Conservation (phyloP, 164 flowering plant species). For the Nelumbo lutea region DNA sequence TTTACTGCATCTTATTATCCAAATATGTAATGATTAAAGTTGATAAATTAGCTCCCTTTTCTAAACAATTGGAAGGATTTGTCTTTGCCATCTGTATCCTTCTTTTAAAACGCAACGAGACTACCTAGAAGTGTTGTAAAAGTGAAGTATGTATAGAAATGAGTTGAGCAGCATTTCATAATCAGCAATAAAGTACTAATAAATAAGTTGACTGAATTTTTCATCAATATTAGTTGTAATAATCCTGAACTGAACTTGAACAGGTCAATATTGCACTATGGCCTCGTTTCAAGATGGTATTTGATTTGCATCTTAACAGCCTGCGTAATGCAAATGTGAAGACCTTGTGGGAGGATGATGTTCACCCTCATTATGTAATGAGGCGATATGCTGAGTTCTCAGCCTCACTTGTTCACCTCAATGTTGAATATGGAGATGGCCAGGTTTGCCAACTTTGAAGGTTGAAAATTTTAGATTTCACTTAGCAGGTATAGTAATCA, state of each 20-base stretch:
- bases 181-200: no score
- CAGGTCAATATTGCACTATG: constrained; percentile 91
- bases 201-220: no score
- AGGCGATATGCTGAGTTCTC: constrained; percentile 99
- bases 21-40: no score
- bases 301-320: constrained; percentile 95
- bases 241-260: constrained; percentile 14
- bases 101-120: not conserved
- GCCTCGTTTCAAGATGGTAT: constrained; percentile 99
- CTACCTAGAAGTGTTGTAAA: no score
- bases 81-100: not conserved
- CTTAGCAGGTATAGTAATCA: not conserved
- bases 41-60: no score
- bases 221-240: not conserved
- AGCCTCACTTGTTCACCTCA: constrained; percentile 87
- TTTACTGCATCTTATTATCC: no score
- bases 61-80: no score
- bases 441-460: constrained; percentile 48
- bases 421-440: constrained; percentile 94
- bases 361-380: constrained; percentile 96
- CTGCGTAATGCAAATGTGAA: constrained; percentile 81
- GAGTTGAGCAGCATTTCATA: no score
- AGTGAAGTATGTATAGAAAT: no score
- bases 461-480: not conserved
- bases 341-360: constrained; percentile 97